These are phyloP conservation scores for Puccinia hordei DNA, from an alignment of 1,284 basidiomycete genomes.

Conservation along the genomic window DNA sequence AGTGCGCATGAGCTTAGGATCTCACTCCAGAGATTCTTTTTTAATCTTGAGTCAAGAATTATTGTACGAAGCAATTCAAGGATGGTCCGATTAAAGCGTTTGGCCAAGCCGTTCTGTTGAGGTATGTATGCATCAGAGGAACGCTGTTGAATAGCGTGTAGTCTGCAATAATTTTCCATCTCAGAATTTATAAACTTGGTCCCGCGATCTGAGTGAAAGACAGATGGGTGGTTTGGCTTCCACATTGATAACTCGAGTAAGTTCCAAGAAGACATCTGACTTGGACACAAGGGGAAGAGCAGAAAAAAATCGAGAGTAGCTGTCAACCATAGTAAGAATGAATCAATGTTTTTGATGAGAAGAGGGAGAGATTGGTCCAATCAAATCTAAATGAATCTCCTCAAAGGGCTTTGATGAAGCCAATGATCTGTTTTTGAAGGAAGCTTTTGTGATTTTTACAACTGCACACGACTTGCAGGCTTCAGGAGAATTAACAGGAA, in stretches of 20 bases:
- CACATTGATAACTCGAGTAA: not conserved
- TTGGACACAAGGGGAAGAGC: not conserved
- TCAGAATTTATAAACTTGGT: slow-evolving; percentile 24
- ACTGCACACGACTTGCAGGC: not conserved
- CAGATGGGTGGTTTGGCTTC: slow-evolving; percentile 23
- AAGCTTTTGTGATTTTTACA: slow-evolving; percentile 9
- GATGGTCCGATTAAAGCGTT: no score
- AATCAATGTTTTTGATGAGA: not conserved
- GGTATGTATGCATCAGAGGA: slow-evolving; percentile 16
- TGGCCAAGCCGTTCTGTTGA: no score
- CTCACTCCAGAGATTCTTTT: no score
- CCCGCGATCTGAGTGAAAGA: slow-evolving; percentile 5
- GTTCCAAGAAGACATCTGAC: not conserved
- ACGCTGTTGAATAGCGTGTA: not conserved
- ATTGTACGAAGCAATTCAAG: no score
- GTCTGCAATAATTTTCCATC: no score
- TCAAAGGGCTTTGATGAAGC: no score
- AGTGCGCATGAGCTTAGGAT: no score
- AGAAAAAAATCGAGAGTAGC: not conserved
- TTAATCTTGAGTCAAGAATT: no score
- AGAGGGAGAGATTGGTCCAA: no score
- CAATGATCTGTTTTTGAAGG: not conserved
- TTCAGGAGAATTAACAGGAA: not conserved
- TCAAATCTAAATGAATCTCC: no score
- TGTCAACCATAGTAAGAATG: not conserved